A percentile compares a stretch with the other conserved stretches of the same genome.
These are phyloP conservation scores for Arthroderma uncinatum DNA, from an alignment of 2,329 filamentous ascomycete species.

Conservation along the genomic window DNA sequence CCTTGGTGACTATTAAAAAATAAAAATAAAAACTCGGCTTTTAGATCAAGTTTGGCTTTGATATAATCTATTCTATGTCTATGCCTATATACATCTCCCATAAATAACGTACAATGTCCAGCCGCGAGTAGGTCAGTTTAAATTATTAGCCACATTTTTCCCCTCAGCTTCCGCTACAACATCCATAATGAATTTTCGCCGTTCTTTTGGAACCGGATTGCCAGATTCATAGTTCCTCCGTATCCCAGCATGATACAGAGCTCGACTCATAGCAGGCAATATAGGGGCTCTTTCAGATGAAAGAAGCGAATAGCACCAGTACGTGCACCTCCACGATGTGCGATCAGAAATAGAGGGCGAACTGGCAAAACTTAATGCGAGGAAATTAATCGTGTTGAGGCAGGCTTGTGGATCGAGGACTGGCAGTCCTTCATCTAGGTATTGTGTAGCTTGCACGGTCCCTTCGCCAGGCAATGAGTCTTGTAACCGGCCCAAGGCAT, in stretches of 20 bases:
- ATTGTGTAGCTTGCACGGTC: background rate
- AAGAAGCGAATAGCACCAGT: constrained; percentile 39
- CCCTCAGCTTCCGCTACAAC: constrained; percentile 37
- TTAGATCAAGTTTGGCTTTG: background rate
- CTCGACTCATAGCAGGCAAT: constrained; percentile 34
- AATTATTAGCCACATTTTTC: constrained; percentile 26
- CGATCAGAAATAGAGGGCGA: constrained; percentile 28
- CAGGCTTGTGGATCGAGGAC: constrained; percentile 27
- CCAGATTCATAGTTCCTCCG: constrained; percentile 33
- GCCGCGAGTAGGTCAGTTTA: background rate
- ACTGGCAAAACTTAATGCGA: constrained; percentile 36
- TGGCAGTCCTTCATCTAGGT: background rate
- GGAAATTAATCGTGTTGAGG: constrained; percentile 34
- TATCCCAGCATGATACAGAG: constrained; percentile 42
- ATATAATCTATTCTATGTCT: background rate
- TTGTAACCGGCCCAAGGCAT: constrained; percentile 21
- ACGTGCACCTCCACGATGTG: constrained; percentile 37
- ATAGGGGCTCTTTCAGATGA: constrained; percentile 33
- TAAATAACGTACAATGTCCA: background rate
- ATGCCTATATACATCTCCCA: background rate
- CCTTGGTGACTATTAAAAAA: background rate
- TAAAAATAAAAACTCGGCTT: background rate
- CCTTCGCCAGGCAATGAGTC: background rate
- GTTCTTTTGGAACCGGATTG: constrained; percentile 23
- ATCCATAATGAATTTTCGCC: constrained; percentile 36